Conservation (phyloP, 108 stramenopile genomes). For the Schizochytrium sp. region DNA sequence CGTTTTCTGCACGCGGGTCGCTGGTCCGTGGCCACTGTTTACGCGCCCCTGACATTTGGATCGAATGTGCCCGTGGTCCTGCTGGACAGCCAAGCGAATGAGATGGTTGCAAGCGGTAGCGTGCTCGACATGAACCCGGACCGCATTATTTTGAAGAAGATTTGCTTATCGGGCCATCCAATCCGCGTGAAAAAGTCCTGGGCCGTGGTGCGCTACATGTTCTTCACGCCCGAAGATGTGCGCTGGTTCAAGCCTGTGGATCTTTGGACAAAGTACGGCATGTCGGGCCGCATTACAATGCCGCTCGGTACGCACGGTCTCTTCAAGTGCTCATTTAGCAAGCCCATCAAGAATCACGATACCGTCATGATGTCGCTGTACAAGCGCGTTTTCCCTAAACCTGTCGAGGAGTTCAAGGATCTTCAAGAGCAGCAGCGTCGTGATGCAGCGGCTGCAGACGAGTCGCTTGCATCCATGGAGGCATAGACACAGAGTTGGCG, state of each 20-base stretch:
- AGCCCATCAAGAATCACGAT: conserved; percentile 92
- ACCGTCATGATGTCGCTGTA: conserved; percentile 90
- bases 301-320: conserved; percentile 96
- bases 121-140: conserved; percentile 90
- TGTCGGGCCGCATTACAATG: conserved; percentile 84
- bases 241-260: conserved; percentile 97
- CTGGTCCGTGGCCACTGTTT: conserved; percentile 78
- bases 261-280: conserved; percentile 86
- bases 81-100: background rate
- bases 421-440: background rate
- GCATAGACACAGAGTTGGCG: background rate
- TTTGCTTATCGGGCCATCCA: conserved; percentile 94
- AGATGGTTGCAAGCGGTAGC: conserved; percentile 78
- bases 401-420: conserved; percentile 4
- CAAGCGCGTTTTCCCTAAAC: conserved; percentile 90
- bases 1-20: conserved; percentile 79
- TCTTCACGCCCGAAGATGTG: conserved; percentile 92
- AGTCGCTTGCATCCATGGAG: background rate
- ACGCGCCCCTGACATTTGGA: conserved; percentile 82
- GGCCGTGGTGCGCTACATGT: conserved; percentile 97
- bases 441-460: background rate
- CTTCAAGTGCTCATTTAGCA: conserved; percentile 95
- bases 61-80: conserved; percentile 66
- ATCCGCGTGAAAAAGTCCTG: conserved; percentile 83
- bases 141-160: conserved; percentile 86